Conservation (phyloP, 768 basidiomycete genomes). For the Myochromella boudieri region DNA sequence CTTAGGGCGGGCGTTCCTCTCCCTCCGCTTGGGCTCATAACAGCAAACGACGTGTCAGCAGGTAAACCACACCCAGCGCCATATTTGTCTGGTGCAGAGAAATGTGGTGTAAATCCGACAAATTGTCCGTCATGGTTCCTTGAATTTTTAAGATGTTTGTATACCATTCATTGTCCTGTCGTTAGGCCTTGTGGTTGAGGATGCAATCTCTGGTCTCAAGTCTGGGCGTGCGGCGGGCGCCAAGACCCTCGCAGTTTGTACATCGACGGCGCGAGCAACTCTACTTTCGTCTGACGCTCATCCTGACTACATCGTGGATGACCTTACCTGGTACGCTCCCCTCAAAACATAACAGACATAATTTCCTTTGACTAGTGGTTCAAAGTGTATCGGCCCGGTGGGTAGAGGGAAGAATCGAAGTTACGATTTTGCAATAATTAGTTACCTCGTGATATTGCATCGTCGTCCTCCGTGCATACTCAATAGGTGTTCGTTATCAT, state of each 20-base stretch:
- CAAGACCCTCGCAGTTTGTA: slow-evolving; percentile 79
- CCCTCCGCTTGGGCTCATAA: slow-evolving; percentile 64
- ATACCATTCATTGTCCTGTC: neutral
- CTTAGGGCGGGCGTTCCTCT: slow-evolving; percentile 58
- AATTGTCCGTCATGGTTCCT: slow-evolving; percentile 45
- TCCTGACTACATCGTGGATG: slow-evolving; percentile 66
- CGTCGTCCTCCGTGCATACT: too few species aligned
- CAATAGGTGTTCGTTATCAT: too few species aligned
- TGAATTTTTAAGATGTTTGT: too few species aligned
- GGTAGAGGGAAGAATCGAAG: slow-evolving; percentile 44
- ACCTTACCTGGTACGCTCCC: slow-evolving; percentile 60
- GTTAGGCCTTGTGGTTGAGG: slow-evolving; percentile 83
- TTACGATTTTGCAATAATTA: slow-evolving; percentile 41
- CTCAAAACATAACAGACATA: neutral
- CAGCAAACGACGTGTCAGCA: slow-evolving; percentile 64
- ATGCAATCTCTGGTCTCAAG: slow-evolving; percentile 81
- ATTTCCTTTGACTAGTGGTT: neutral
- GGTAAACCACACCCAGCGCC: slow-evolving; percentile 92
- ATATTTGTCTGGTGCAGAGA: slow-evolving; percentile 74
- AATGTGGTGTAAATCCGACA: slow-evolving; percentile 51
- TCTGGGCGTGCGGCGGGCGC: slow-evolving; percentile 78
- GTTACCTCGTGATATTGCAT: too few species aligned
- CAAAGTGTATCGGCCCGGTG: slow-evolving; percentile 45
- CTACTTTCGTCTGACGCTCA: slow-evolving; percentile 52
- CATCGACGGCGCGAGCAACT: slow-evolving; percentile 62